Base-by-base conservation (phyloP, 2,329 filamentous ascomycete species). In the Colletotrichum acutatum region DNA sequence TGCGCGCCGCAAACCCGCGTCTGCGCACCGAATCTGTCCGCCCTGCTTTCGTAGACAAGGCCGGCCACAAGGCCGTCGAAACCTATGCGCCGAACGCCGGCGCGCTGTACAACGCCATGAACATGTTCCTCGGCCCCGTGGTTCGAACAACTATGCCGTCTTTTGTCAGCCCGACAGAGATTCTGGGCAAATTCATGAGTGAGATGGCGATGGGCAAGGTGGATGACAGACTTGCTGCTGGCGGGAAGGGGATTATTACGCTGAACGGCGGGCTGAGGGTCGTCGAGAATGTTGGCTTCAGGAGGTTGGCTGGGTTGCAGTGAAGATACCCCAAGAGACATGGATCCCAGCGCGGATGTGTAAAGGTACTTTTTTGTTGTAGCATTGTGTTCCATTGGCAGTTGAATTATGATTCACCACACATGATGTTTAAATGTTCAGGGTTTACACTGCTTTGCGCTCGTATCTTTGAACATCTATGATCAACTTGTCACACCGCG, bases 11-110 rank as follows among this genome's bases (percentile, higher is more conserved):
- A 5, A 84, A 84, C 57, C 82, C 85, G 0, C 79, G 82, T 7
- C 85, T 94, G 67, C 85, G 83, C 34, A 84, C 88, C 1, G 88
- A 88, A 76, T 89, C 87, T 12, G 83, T 91, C 7, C 86, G 93
- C 0, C 91, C 92, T 0, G 89, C 78, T 0, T 87, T 83, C 8
- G 88, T 95, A 12, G 93, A 95, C 74, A 71, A 76, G 2, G 61
- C 74, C 4, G 73, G 64, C 1, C 89, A 89, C 74, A 74, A 76
- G 1, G 81, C 82, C 12, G 83, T 88, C 71, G 76, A 80, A 72
- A 78, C 82, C 1, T 88, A 86, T 75, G 71, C 86, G 1, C 86
- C 86, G 0, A 46, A 77, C 1, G 75, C 75, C 5, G 78, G 80
- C 0, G 0, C 76, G 1, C 0, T 77, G 8, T 75, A 76, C 53